Base-by-base conservation (phyloP, 2,329 filamentous ascomycete species). In the Tolypocladium nubicola region DNA sequence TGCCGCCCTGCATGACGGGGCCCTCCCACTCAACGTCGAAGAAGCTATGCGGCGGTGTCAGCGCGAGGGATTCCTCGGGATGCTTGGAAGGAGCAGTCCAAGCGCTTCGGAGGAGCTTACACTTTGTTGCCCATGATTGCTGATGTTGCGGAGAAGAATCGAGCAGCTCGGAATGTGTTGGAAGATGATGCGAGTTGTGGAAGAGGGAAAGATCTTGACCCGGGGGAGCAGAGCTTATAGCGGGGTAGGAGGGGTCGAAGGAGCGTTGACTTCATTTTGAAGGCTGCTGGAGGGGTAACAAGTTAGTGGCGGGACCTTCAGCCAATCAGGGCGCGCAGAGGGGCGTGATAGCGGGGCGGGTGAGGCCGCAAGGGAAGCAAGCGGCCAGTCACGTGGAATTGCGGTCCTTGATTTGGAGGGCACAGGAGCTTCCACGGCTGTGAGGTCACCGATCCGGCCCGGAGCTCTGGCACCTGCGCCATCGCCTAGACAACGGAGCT, bases 21-120 rank as follows among this genome's bases (percentile, higher is more conserved):
- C 88, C 89, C 70, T 84, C 79, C 87, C 87, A 90, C 71, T 79
- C 71, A 61, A 88, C 70, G 62, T 92, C 87, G 78, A 93, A 91
- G 79, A 77, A 89, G 69, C 81, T 84, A 60, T 59, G 50, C 23
- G 58, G n/a, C 26, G 19, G 35, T 4, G 55, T 56, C 30, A 56
- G 50, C 23, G 16, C 26, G 26, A 9, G 49, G 6, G 7, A 3
- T 50, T 13, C 47, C 5, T 52, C 30, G 13, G 30, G 30, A 37
- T 14, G 30, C 47, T 35, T 59, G 54, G 7, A 43, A 39, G 53
- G 21, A 13, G 26, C 39, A 56, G 19, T 23, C 37, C 58, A 61
- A 57, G 69, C 23, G 60, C 58, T 35, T 50, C 10, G 30, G 43
- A 11, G 39, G 10, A 3, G 81, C 85, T 78, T 80, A 90, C 78